These are phyloP conservation scores for Euphrasia confusa DNA, from an alignment of 257 asterid species.

Conservation along the genomic window DNA sequence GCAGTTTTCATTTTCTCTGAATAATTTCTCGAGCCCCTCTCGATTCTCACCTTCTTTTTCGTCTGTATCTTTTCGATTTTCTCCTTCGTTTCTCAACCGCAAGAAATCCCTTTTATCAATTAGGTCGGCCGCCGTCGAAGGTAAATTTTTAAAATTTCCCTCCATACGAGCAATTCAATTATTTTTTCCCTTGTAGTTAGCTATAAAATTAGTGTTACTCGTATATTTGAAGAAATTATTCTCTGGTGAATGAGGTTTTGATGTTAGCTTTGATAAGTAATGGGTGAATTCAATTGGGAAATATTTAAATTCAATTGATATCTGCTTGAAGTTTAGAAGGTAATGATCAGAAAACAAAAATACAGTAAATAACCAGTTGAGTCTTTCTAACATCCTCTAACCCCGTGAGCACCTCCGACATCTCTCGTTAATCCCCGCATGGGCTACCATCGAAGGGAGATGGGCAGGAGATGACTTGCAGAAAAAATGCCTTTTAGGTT, in stretches of 20 bases:
- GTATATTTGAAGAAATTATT: conserved; percentile 2
- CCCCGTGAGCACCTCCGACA: no score
- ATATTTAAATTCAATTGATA: background rate
- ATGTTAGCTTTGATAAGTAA: background rate
- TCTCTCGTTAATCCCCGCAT: no score
- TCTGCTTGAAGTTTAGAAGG: background rate
- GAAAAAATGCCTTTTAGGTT: no score
- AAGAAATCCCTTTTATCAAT: conserved; percentile 38
- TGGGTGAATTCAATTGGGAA: conserved; percentile 10
- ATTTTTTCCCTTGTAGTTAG: background rate
- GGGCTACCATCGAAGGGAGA: no score
- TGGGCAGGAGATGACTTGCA: no score
- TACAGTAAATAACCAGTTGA: background rate
- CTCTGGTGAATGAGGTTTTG: background rate
- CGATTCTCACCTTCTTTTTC: conserved; percentile 26
- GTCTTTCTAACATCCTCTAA: background rate
- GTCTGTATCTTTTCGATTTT: conserved; percentile 37
- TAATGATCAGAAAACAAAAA: background rate
- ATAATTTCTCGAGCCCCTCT: conserved; percentile 24
- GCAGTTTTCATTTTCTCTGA: conserved; percentile 25
- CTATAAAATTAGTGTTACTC: background rate
- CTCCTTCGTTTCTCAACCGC: conserved; percentile 36
- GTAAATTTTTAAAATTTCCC: conserved; percentile 26
- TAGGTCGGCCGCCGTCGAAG: conserved; percentile 53
- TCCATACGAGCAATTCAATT: background rate